phyloP scores from a whole-genome alignment of 1,284 basidiomycete species.

The Ganoderma lucidum region DNA sequence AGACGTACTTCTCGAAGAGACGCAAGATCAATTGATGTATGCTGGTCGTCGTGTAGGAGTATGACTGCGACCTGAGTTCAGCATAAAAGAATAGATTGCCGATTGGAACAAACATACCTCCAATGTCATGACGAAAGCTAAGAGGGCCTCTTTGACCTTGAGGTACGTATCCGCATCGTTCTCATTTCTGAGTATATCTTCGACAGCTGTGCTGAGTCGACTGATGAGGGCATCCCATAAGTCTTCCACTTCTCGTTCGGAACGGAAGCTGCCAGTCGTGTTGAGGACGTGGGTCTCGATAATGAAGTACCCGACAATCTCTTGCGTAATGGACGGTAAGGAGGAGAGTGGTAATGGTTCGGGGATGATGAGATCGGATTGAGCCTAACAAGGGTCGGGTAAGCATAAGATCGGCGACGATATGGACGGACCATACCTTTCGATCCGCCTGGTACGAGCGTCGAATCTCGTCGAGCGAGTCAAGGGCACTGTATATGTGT shows the following conservation, averaged over 20 bases:
- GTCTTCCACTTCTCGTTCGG: conserved; percentile 91
- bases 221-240: conserved; percentile 93
- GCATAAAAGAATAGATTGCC: neutral
- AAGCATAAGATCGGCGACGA: conserved; percentile 13
- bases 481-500: conserved; percentile 94
- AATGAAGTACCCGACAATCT: conserved; percentile 99
- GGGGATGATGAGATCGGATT: conserved; percentile 96
- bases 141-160: conserved; percentile 84
- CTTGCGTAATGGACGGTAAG: conserved; percentile 79
- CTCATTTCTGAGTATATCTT: conserved; percentile 77
- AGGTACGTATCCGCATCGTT: conserved; percentile 87
- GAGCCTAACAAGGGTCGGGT: conserved; percentile 65
- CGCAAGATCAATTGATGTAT: conserved; percentile 88
- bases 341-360: conserved; percentile 58
- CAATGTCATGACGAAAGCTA: conserved; percentile 92
- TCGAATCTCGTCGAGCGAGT: conserved; percentile 89
- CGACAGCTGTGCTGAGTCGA: conserved; percentile 81
- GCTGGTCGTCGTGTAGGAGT: conserved; percentile 85
- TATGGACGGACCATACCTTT: conserved; percentile 61
- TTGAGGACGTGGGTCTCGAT: conserved; percentile 94
- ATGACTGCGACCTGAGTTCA: conserved; percentile 60
- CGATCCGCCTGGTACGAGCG: conserved; percentile 95
- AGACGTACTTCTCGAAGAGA: conserved; percentile 92
- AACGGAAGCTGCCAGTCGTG: conserved; percentile 88
- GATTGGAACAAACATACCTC: conserved; percentile 65